Evolutionary conservation across 345 rosid species (phyloP).

Genomic region (Eucalyptus cladocalyx): DNA sequence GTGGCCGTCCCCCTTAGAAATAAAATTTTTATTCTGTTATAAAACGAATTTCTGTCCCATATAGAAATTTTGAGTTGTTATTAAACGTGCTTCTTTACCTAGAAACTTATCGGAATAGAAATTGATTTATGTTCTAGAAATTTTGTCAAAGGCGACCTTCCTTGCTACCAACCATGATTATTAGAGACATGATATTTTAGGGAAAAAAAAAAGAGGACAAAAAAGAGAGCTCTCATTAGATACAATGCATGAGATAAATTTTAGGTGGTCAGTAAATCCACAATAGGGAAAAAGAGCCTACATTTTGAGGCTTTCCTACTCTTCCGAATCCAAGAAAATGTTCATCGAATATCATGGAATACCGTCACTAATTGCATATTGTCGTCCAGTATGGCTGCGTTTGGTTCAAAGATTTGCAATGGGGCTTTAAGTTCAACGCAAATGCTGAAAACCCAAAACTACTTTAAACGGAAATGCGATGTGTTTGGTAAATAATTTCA

Average conservation of each 20-base stretch:
- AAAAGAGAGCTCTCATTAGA: background rate
- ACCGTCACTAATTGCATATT: background rate
- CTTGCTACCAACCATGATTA: accelerated
- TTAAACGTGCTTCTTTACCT: accelerated
- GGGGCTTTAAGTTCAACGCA: no score
- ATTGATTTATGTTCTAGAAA: no score
- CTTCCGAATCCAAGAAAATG: background rate
- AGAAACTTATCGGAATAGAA: accelerated
- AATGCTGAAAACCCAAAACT: no score
- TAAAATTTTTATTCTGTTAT: accelerated
- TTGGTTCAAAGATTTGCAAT: no score
- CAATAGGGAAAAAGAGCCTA: background rate
- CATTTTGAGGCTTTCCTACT: background rate
- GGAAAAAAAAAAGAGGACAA: background rate
- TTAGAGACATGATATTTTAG: no score
- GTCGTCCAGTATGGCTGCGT: background rate
- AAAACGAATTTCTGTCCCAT: accelerated
- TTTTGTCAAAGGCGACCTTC: accelerated
- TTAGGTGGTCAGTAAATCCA: background rate
- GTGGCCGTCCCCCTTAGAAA: accelerated
- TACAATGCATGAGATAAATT: background rate
- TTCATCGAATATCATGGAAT: background rate
- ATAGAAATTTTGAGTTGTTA: accelerated
- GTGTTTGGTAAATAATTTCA: no score
- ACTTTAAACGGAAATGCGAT: no score